These are phyloP conservation scores for Tuctoria greenei DNA, from an alignment of 176 grass and related monocot species.

Conservation along the genomic window DNA sequence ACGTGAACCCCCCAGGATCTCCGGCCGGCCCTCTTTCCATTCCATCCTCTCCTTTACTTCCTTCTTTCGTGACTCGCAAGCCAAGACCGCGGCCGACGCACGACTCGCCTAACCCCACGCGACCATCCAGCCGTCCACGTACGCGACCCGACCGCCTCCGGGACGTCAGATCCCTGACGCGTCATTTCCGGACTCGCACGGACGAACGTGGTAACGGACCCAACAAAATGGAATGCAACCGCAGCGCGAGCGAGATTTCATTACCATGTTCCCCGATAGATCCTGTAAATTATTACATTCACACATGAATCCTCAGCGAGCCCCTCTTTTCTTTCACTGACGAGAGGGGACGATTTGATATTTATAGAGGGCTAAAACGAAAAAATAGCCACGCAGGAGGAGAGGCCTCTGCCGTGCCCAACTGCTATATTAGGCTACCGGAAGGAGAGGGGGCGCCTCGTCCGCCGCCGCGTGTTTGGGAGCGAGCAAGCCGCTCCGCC, in stretches of 20 bases:
- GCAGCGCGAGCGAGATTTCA: constrained; percentile 24
- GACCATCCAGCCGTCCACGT: constrained; percentile 39
- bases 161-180: constrained; percentile 29
- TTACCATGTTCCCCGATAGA: neutral
- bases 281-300: fast-evolving
- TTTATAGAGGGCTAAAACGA: neutral
- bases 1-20: constrained; percentile 1
- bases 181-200: neutral
- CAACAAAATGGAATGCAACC: constrained; percentile 18
- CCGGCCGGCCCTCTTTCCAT: neutral
- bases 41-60: neutral
- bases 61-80: constrained; percentile 54
- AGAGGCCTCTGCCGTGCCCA: neutral
- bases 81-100: neutral
- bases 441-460: constrained; percentile 19
- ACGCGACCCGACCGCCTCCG: neutral
- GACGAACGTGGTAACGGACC: constrained; percentile 24
- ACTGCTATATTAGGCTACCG: constrained; percentile 38
- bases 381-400: constrained; percentile 1
- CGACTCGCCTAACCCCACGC: neutral
- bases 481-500: constrained; percentile 38
- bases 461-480: constrained; percentile 47
- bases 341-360: fast-evolving
- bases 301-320: neutral
- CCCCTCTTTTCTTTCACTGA: neutral